Evolutionary conservation across 768 basidiomycete genomes (phyloP).

Genomic region (Auriscalpium vulgare): DNA sequence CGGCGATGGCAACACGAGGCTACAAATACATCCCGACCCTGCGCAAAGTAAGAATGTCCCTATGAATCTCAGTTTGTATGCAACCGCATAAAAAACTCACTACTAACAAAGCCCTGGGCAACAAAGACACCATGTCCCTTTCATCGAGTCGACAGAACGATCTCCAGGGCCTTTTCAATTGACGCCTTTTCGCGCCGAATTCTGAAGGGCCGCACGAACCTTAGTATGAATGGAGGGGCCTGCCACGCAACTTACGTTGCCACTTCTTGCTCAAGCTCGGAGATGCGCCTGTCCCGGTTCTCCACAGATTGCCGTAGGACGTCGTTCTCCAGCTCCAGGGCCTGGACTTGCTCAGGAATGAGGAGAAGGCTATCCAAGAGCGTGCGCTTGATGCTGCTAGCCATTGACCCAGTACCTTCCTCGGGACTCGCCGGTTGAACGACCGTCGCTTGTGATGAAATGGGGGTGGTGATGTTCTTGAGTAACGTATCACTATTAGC

Average conservation of each 20-base stretch:
- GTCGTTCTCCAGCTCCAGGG: neutral
- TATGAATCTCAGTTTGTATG: neutral
- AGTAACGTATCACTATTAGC: neutral
- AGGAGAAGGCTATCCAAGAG: neutral
- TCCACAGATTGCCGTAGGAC: neutral
- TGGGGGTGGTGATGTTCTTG: neutral
- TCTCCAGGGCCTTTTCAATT: neutral
- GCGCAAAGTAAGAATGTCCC: neutral
- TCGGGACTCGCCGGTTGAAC: neutral
- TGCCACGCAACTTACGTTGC: conserved; percentile 9
- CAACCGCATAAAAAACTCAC: neutral
- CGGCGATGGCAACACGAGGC: neutral
- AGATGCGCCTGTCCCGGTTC: conserved; percentile 12
- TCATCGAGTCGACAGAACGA: neutral
- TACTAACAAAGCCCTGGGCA: neutral
- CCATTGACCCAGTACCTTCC: neutral
- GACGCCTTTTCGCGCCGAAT: neutral
- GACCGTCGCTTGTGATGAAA: neutral
- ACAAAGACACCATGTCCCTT: neutral
- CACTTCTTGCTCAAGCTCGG: conserved; percentile 9
- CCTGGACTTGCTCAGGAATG: neutral
- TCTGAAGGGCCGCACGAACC: neutral
- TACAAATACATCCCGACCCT: neutral
- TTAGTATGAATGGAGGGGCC: neutral
- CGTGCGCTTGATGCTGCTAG: neutral